Evolutionary conservation across 2,329 filamentous ascomycete genomes (phyloP), one percentile per base, ranked within the genome.

Genomic region (Calonectria pauciramosa): DNA sequence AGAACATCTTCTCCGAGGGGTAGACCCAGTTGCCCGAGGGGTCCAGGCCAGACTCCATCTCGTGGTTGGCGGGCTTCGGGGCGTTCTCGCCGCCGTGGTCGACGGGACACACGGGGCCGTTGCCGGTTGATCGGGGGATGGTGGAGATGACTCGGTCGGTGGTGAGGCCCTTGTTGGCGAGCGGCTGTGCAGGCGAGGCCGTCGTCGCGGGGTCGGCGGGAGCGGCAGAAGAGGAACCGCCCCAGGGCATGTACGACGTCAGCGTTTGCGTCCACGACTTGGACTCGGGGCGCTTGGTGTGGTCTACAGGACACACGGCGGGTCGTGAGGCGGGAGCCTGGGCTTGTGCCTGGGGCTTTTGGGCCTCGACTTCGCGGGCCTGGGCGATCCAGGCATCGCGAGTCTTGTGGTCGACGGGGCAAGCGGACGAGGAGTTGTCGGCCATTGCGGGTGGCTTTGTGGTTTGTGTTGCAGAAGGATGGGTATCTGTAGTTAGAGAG

Each of bases 1-100:
- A 99, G 89, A 99, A 99, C 93, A 98, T 98, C 82, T 95, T 94
- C 85, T 99, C 96, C 0, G 94, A 97, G 0, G 97, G 97, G 85
- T 99, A 99, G 75, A 99, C 93, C 97, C 97, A 99, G 84, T 98
- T 98, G 0, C 96, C 96, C 0, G 91, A 91, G 47, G 87, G 87
- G 80, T 95, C 93, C 28, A 92, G 89, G 75, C 94, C 94, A 0
- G 93, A 94, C 83, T 98, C 96, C 75, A 91, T 86, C 86, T 98
- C 95, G 75, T 91, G 90, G 85, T 98, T 98, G 18, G 94, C 93
- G 0, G 84, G 86, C 54, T 64, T 65, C n/a, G 76, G 51, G 2
- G 73, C 26, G 1, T 64, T 59, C 2, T 67, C 75, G 20, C 85
- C 83, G 41, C 82, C 84, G 67, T 85, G 85, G 47, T 86, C 82